Evolutionary conservation across 768 basidiomycete species (phyloP).

Genomic region (Kwoniella dendrophila): DNA sequence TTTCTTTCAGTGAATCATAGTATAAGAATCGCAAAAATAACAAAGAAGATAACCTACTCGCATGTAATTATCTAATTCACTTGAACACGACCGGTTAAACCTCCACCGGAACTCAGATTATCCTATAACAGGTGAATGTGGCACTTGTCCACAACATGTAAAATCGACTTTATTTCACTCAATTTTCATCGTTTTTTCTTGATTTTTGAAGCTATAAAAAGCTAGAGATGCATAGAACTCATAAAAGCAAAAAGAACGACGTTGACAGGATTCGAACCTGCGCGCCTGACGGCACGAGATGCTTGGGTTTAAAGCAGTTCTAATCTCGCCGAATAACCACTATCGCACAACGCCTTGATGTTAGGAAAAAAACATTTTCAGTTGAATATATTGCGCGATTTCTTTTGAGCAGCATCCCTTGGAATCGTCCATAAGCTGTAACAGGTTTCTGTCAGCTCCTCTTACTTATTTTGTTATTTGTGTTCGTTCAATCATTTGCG

Average conservation of each 20-base stretch:
- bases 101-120: slow-evolving; percentile 3
- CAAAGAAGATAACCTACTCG: neutral
- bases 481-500: too few species aligned
- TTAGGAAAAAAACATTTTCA: too few species aligned
- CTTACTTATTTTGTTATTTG: too few species aligned
- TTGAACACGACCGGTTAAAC: slow-evolving; percentile 9
- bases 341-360: slow-evolving; percentile 11
- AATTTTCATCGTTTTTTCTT: neutral
- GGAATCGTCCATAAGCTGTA: too few species aligned
- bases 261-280: slow-evolving; percentile 20
- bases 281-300: slow-evolving; percentile 20
- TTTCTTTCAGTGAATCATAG: neutral
- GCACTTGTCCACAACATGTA: neutral
- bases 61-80: neutral
- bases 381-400: too few species aligned
- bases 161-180: neutral
- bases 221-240: neutral
- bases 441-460: too few species aligned
- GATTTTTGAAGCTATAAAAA: neutral
- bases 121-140: neutral
- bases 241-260: slow-evolving; percentile 5
- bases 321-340: slow-evolving; percentile 16
- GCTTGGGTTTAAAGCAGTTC: neutral
- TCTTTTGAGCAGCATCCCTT: too few species aligned
- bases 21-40: neutral